Evolutionary conservation across 1,139 yeast species (phyloP).

Genomic region (Pneumocystis jirovecii): DNA sequence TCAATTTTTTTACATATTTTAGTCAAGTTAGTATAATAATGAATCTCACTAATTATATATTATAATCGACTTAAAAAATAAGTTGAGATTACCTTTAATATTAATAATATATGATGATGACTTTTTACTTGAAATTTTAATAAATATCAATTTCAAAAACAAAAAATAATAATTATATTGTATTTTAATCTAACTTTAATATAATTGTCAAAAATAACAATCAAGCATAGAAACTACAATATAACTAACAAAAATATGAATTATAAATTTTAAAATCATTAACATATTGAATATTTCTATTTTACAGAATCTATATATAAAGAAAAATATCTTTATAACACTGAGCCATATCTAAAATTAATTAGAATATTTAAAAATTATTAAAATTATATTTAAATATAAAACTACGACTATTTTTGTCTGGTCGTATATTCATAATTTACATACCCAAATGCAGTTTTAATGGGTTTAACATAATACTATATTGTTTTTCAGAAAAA

Average conservation of each 20-base stretch:
- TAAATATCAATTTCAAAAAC: too few relatives aligned
- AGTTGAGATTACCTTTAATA: too few relatives aligned
- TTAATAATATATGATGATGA: too few relatives aligned
- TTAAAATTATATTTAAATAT: neutral
- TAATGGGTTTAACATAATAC: constrained; percentile 69
- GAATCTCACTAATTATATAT: too few relatives aligned
- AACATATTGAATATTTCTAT: neutral
- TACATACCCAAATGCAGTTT: constrained; percentile 78
- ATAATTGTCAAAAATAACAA: neutral
- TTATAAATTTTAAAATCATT: neutral
- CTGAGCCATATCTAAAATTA: neutral
- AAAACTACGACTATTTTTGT: constrained; percentile 44
- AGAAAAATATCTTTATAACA: neutral
- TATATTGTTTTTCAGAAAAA: neutral
- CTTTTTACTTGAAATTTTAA: too few relatives aligned
- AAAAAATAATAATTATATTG: neutral
- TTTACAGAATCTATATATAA: neutral
- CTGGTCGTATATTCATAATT: neutral
- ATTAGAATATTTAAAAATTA: neutral
- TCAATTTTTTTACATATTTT: too few relatives aligned
- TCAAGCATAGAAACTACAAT: neutral
- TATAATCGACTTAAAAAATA: too few relatives aligned
- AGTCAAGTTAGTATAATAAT: too few relatives aligned
- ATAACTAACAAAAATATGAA: neutral
- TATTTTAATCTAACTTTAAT: neutral